Conservation (phyloP, 2,329 filamentous ascomycete genomes). For the Elsinoe arachidis region DNA sequence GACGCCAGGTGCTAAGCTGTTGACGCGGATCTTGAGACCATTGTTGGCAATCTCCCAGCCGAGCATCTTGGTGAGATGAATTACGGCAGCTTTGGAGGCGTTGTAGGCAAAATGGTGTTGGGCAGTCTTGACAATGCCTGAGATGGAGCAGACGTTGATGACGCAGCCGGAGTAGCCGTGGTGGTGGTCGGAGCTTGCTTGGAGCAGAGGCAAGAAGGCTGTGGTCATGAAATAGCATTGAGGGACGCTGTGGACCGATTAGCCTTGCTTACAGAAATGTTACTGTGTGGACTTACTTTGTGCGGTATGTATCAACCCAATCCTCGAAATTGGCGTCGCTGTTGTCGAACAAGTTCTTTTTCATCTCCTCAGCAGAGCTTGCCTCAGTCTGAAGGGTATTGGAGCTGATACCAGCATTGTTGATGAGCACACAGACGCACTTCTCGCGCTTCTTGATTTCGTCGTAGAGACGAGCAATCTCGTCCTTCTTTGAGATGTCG, state of each 20-base stretch:
- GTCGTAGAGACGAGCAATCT: constrained; percentile 34
- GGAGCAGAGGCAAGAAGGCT: constrained; percentile 39
- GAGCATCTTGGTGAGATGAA: constrained; percentile 49
- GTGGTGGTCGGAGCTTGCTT: constrained; percentile 34
- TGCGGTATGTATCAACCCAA: constrained; percentile 31
- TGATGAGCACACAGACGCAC: constrained; percentile 38
- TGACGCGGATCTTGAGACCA: constrained; percentile 47
- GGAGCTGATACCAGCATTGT: constrained; percentile 40
- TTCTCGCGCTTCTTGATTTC: constrained; percentile 37
- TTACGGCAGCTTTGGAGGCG: constrained; percentile 40
- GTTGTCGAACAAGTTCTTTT: constrained; percentile 37
- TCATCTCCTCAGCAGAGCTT: constrained; percentile 33
- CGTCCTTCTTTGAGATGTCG: constrained; percentile 38
- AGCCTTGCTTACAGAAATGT: not conserved
- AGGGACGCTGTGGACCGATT: constrained; percentile 39
- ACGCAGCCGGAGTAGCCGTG: constrained; percentile 37
- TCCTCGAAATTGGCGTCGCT: constrained; percentile 34
- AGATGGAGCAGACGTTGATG: constrained; percentile 41
- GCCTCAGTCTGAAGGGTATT: constrained; percentile 32
- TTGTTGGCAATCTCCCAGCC: constrained; percentile 45
- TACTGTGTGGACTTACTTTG: not conserved
- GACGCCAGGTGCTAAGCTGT: constrained; percentile 49
- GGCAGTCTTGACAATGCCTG: constrained; percentile 37
- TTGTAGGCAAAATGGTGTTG: constrained; percentile 44
- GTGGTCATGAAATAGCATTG: constrained; percentile 40